Conservation (phyloP, 148 eudicot genomes). For the Cornus suecica region DNA sequence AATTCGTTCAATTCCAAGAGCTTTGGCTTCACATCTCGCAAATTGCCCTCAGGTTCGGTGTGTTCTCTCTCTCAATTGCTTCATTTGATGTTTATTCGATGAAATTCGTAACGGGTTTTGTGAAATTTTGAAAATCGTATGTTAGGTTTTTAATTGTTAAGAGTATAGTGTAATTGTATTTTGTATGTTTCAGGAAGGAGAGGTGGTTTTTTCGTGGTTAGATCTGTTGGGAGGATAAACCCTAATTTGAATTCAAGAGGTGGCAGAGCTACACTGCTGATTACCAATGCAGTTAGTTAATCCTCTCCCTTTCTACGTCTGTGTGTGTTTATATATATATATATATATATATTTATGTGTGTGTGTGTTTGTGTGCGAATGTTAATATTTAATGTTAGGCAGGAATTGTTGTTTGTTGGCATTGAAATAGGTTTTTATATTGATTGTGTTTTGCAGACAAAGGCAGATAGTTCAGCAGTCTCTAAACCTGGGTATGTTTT, state of each 20-base stretch:
- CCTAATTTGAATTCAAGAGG: conserved; percentile 20
- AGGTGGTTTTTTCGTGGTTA: conserved; percentile 29
- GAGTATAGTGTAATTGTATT: background rate
- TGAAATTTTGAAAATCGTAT: background rate
- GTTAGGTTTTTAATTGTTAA: background rate
- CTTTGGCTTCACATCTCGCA: conserved; percentile 20
- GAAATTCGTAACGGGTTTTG: background rate
- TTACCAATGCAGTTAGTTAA: conserved; percentile 66
- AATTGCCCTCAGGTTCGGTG: conserved; percentile 33
- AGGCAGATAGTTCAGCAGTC: conserved; percentile 41
- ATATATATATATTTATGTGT: background rate
- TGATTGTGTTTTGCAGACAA: conserved; percentile 30
- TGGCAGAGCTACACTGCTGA: conserved; percentile 32
- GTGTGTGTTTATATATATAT: too few relatives aligned
- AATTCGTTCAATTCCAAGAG: conserved; percentile 31
- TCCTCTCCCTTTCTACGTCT: conserved; percentile 9
- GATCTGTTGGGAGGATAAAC: conserved; percentile 40
- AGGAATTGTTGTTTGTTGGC: background rate
- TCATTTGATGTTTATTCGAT: conserved; percentile 2
- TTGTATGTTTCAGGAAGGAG: conserved; percentile 37
- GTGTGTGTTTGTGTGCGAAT: too few relatives aligned
- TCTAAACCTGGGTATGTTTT: conserved; percentile 53
- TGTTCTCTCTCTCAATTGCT: background rate
- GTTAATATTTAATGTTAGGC: too few relatives aligned
- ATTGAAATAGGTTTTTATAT: background rate